A percentile compares a stretch with the other conserved stretches of the same genome.
Evolutionary conservation across 2,329 filamentous ascomycete genomes (phyloP).

Genomic region (Neopestalotiopsis rosae): DNA sequence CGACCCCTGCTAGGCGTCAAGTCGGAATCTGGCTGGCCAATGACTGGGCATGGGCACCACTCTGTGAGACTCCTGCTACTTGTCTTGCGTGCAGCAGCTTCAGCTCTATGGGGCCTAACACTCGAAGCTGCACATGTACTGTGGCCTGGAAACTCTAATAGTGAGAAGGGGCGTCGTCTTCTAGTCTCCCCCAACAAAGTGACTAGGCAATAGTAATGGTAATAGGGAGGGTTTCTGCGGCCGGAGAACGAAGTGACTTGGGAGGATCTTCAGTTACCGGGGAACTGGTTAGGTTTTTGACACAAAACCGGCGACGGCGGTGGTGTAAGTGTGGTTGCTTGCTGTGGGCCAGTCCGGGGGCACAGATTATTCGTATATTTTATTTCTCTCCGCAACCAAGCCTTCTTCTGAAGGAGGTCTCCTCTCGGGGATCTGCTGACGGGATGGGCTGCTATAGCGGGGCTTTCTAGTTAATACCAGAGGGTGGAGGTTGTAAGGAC

Average conservation of each 20-base stretch:
- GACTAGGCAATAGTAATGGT: not conserved
- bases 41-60: not conserved
- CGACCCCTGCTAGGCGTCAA: slow-evolving; percentile 11
- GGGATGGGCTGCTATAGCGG: slow-evolving; percentile 36
- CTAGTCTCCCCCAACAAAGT: slow-evolving; percentile 1
- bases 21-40: slow-evolving; percentile 9
- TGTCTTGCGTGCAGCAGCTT: slow-evolving; percentile 1
- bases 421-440: slow-evolving; percentile 37
- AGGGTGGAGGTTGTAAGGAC: slow-evolving; percentile 16
- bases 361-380: slow-evolving; percentile 11
- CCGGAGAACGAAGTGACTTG: not conserved
- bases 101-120: not conserved
- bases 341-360: slow-evolving; percentile 11
- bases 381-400: slow-evolving; percentile 12
- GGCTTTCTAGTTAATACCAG: slow-evolving; percentile 23
- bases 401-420: slow-evolving; percentile 19
- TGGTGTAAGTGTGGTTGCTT: slow-evolving; percentile 4
- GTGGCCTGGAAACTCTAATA: not conserved
- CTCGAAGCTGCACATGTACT: not conserved
- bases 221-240: not conserved
- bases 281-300: slow-evolving; percentile 2
- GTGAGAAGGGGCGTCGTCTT: not conserved
- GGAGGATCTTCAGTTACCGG: not conserved
- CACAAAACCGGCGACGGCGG: slow-evolving; percentile 6
- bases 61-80: not conserved